These are phyloP conservation scores for Debaryomyces subglobosus DNA, from an alignment of 1,139 yeast species.

Conservation along the genomic window DNA sequence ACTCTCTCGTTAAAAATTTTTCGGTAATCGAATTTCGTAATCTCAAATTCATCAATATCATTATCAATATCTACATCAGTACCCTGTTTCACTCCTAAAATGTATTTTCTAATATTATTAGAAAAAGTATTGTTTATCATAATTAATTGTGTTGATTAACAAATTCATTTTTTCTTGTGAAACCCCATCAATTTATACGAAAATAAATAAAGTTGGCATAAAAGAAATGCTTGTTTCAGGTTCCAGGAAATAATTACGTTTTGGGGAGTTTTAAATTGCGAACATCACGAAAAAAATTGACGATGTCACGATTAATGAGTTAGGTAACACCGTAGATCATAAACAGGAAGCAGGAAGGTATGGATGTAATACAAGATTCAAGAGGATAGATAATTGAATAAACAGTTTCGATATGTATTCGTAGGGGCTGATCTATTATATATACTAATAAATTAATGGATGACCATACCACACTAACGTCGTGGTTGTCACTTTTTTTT, in stretches of 20 bases:
- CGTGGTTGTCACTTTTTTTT: too few relatives aligned
- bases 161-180: too few relatives aligned
- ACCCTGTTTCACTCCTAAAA: neutral
- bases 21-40: conserved; percentile 3
- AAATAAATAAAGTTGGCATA: too few relatives aligned
- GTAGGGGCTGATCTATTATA: neutral
- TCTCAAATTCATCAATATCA: neutral
- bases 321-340: neutral
- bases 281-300: neutral
- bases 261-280: neutral
- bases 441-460: neutral
- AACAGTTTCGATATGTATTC: neutral
- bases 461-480: neutral
- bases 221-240: too few relatives aligned
- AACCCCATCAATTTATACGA: too few relatives aligned
- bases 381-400: neutral
- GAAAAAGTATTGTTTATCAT: neutral
- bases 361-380: neutral
- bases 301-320: neutral
- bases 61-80: neutral
- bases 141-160: too few relatives aligned
- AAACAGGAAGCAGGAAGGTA: neutral
- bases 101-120: conserved; percentile 1
- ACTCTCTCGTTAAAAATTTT: neutral
- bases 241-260: too few relatives aligned